Evolutionary conservation across 108 stramenopile genomes (phyloP).

Genomic region (Hondaea fermentalgiana): DNA sequence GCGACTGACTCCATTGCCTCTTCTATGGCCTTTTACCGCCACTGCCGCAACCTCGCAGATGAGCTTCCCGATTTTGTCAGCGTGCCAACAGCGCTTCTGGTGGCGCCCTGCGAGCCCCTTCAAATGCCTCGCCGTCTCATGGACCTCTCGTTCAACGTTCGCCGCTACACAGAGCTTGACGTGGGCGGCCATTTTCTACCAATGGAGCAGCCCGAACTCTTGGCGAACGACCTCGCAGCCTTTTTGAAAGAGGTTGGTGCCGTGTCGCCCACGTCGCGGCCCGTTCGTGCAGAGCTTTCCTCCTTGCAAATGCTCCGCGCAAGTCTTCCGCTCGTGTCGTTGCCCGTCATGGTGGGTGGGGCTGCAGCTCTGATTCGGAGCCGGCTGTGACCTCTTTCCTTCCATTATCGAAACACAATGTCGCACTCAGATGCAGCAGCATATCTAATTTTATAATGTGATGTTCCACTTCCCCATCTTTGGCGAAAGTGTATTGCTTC

Average conservation of each 20-base stretch:
- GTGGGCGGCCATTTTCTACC: background rate
- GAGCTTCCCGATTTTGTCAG: background rate
- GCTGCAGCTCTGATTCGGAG: background rate
- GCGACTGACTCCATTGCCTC: background rate
- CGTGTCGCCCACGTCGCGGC: background rate
- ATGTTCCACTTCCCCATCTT: background rate
- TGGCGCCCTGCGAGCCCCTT: background rate
- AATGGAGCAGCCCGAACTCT: background rate
- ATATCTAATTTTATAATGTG: background rate
- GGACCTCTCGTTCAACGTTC: background rate
- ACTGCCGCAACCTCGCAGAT: background rate
- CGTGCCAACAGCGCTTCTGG: background rate
- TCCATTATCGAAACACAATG: background rate
- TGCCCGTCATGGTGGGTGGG: background rate
- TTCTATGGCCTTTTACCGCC: background rate
- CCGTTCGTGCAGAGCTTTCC: background rate
- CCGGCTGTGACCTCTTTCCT: background rate
- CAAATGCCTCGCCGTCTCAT: background rate
- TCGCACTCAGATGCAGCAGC: background rate
- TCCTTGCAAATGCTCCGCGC: background rate
- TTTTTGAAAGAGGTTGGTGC: background rate
- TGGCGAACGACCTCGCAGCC: background rate
- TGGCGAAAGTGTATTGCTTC: no score
- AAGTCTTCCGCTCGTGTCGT: background rate
- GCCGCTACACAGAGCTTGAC: background rate